Evolutionary conservation across 2,329 filamentous ascomycete species (phyloP).

Genomic region (Elsinoe ampelina): DNA sequence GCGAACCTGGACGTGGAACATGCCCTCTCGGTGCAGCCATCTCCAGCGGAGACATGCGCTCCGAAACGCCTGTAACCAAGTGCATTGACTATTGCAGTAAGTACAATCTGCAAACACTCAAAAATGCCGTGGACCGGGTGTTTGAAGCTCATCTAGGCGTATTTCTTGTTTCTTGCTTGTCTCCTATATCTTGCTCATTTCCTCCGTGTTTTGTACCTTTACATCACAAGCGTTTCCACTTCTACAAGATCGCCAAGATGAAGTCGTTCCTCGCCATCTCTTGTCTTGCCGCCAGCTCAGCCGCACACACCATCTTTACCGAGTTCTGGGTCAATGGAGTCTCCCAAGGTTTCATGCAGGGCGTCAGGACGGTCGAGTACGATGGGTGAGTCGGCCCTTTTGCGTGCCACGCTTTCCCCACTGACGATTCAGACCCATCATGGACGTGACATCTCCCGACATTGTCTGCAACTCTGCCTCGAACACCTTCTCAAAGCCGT

Average conservation of each 20-base stretch:
- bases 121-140: not conserved
- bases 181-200: not conserved
- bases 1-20: too few relatives aligned
- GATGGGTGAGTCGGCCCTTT: not conserved
- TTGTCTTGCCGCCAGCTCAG: constrained; percentile 27
- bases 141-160: not conserved
- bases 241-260: constrained; percentile 18
- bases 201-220: not conserved
- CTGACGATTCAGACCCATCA: constrained; percentile 44
- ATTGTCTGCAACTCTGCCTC: constrained; percentile 19
- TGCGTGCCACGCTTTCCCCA: not conserved
- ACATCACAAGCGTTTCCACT: constrained; percentile 4
- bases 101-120: not conserved
- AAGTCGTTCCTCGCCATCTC: constrained; percentile 20
- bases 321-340: constrained; percentile 40
- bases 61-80: not conserved
- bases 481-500: constrained; percentile 26
- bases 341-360: constrained; percentile 36
- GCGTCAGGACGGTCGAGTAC: constrained; percentile 24
- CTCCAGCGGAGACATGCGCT: not conserved
- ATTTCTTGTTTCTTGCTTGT: constrained; percentile 3
- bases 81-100: not conserved
- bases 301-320: constrained; percentile 43
- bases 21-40: too few relatives aligned
- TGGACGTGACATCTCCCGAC: constrained; percentile 29